Conservation (phyloP, 2,329 filamentous ascomycete species). For the Sphaceloma murrayae region DNA sequence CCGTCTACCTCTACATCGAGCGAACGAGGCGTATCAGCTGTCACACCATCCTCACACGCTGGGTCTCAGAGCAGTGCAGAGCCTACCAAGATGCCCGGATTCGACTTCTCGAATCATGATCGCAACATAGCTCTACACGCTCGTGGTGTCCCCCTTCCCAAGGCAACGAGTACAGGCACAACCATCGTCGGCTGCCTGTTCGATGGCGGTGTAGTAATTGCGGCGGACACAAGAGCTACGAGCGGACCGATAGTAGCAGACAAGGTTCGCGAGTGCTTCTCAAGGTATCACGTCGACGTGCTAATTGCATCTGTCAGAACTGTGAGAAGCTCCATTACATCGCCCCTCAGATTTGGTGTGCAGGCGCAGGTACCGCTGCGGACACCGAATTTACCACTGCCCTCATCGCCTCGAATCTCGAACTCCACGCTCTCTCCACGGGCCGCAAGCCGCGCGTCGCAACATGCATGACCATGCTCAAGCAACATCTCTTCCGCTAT, state of each 20-base stretch:
- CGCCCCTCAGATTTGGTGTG: conserved; percentile 97
- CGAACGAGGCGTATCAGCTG: no score
- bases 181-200: conserved; percentile 97
- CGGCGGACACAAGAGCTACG: conserved; percentile 94
- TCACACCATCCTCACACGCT: no score
- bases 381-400: conserved; percentile 99
- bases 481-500: conserved; percentile 98
- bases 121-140: conserved; percentile 94
- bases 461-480: conserved; percentile 98
- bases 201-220: conserved; percentile 95
- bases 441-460: conserved; percentile 95
- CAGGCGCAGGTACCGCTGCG: conserved; percentile 91
- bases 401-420: conserved; percentile 96
- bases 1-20: no score
- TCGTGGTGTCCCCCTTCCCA: conserved; percentile 85
- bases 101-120: conserved; percentile 99
- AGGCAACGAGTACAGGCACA: conserved; percentile 96
- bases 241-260: conserved; percentile 97
- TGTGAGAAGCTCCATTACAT: conserved; percentile 99
- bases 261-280: conserved; percentile 50
- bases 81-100: conserved; percentile 64
- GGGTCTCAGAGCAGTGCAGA: no score
- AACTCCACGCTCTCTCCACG: conserved; percentile 91
- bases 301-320: conserved; percentile 47
- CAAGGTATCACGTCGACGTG: background rate